Evolutionary conservation across 139 green algal species (phyloP).

Genomic region (Closterium sp.): DNA sequence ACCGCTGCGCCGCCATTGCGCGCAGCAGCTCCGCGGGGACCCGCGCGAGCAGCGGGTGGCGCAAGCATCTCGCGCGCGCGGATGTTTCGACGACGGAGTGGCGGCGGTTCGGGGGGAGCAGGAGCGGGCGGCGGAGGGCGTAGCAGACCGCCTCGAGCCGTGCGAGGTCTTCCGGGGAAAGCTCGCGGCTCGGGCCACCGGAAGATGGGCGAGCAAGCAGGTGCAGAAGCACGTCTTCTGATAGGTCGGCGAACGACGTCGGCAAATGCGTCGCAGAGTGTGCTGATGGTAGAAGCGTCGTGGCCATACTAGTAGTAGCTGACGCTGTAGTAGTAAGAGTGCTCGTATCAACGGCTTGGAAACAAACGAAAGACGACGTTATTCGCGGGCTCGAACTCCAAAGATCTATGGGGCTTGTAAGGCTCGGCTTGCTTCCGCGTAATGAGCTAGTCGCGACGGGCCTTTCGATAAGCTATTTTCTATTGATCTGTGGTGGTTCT

Average conservation of each 20-base stretch:
- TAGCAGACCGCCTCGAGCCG: background rate
- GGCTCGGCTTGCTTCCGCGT: background rate
- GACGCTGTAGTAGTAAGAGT: no score
- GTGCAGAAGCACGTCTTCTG: background rate
- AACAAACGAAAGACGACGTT: no score
- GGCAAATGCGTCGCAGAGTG: background rate
- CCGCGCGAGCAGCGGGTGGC: background rate
- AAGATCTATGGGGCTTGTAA: background rate
- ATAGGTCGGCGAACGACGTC: background rate
- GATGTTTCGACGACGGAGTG: background rate
- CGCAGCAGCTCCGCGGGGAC: background rate
- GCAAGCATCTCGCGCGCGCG: background rate
- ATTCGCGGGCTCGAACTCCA: no score
- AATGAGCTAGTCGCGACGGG: background rate
- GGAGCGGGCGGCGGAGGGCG: background rate
- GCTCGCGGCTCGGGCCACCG: background rate
- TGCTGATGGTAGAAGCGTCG: background rate
- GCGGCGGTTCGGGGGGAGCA: background rate
- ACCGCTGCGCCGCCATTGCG: background rate
- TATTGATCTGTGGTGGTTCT: no score
- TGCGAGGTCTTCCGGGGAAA: background rate
- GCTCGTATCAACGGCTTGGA: no score
- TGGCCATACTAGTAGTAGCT: no score
- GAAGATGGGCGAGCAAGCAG: background rate
- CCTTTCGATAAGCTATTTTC: no score